Evolutionary conservation across 1,284 basidiomycete species (phyloP), one percentile per base, ranked within the genome.

Genomic region (Quambalaria eucalypti): DNA sequence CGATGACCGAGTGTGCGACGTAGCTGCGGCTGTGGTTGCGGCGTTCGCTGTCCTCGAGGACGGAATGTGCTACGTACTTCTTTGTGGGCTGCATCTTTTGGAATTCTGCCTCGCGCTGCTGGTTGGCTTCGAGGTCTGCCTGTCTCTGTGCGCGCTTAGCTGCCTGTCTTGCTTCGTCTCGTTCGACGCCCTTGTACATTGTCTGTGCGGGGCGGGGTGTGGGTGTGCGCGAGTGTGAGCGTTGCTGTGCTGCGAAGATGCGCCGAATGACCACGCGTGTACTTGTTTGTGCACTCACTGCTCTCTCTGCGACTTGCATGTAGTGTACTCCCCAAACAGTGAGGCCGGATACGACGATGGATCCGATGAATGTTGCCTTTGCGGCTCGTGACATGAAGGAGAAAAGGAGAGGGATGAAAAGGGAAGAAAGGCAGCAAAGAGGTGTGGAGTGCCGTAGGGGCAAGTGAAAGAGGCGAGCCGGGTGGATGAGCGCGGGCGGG

Each of bases 311-410:
- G 42, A 82, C 79, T 77, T 98, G 93, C 60, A 93, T 82, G 68
- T 82, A 87, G 75, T 97, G 93, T 5, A 98, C 93, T 21, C 85
- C 89, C 83, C 85, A 92, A 69, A 98, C 84, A 5, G 87, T 88
- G 29, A 84, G 77, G 1, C 81, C 81, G 12, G 87, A 84, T 51
- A 87, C 76, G 7, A 83, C 65, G 50, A 88, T 76, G 2, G 90
- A 85, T n/a, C 79, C 81, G 29, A 79, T 78, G 28, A 97, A 81
- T 4, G 90, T 88, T 40, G 82, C 77, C 76, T 88, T 90, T 23
- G 92, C 87, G 50, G 81, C 80, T 55, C 83, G 80, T 55, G 88
- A 87, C 83, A 88, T 88, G 53, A 91, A 46, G 16, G 16, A 39
- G 36, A 39, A 21, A 39, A 12, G 10, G 36, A 21, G 21, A 21